Percentiles rank a stretch among this genome's conserved stretches.
These are phyloP conservation scores for Phytophthora ohioensis DNA, from an alignment of 352 stramenopile species.

Conservation along the genomic window DNA sequence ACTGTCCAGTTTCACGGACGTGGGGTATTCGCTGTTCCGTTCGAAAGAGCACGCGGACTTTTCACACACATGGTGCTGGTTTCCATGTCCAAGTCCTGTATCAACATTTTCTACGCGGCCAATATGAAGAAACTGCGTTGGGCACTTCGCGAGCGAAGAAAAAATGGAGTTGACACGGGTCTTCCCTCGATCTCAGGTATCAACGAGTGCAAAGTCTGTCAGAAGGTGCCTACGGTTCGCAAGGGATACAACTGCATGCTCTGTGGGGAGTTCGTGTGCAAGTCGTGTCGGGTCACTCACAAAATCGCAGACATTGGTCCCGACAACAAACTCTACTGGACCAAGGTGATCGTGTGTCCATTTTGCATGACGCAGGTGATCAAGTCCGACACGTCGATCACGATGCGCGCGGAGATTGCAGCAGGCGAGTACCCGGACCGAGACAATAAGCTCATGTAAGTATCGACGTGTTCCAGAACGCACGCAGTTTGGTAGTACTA, in stretches of 20 bases:
- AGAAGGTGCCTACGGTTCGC: constrained; percentile 36
- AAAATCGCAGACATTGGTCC: constrained; percentile 39
- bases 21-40: constrained; percentile 34
- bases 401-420: constrained; percentile 41
- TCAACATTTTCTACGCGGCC: constrained; percentile 42
- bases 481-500: constrained; percentile 2
- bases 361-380: constrained; percentile 48
- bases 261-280: constrained; percentile 41
- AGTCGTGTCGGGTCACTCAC: constrained; percentile 36
- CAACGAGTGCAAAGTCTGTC: constrained; percentile 41
- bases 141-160: constrained; percentile 32
- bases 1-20: constrained; percentile 35
- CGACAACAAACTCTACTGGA: constrained; percentile 47
- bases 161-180: constrained; percentile 7
- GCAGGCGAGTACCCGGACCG: constrained; percentile 39
- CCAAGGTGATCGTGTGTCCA: constrained; percentile 37
- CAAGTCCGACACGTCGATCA: constrained; percentile 38
- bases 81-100: constrained; percentile 42
- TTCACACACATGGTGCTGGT: constrained; percentile 41
- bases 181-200: constrained; percentile 4
- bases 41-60: constrained; percentile 31
- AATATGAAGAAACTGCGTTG: constrained; percentile 49
- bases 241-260: constrained; percentile 39
- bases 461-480: no score
- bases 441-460: constrained; percentile 20